Base-by-base conservation (phyloP, 176 grass and related monocot species). In the Aegilops longissima region DNA sequence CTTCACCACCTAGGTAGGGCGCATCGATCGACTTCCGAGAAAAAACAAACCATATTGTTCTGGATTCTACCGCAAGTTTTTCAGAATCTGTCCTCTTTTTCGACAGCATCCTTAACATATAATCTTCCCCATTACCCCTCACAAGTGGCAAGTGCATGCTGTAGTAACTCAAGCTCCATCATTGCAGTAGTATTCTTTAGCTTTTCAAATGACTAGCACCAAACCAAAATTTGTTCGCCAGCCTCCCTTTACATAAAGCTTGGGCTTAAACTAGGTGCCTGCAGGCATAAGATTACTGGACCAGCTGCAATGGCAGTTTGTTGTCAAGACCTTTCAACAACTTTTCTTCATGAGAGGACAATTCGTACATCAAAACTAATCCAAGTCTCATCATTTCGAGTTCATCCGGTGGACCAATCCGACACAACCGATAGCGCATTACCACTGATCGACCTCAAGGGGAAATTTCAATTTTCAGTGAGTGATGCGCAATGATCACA, bases 401-500 rank as follows among this genome's bases (percentile, higher is more conserved):
- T 65, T 52, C 73, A 42, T 75, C 25, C n/a, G 25, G 70, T 54
- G 76, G 82, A 83, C 47, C 85, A 77, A 81, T 88, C 16, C 35
- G 67, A 25, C 70, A 21, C n/a, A 82, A 58, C 82, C 69, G 17
- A 70, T 38, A 33, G 13, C n/a, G 31, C 90, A 77, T 84, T 77
- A 76, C 70, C 12, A 76, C 62, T 4, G 9, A 52, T 36, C 9
- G 14, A 85, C 25, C 76, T 71, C 79, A 82, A 88, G 63, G 12
- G 63, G 51, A 21, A 59, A 49, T 54, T 52, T 52, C 49, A 70
- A n/a, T 64, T 73, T 78, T 78, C 39, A 82, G 71, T 33, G 70
- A 85, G 82, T 21, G 70, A 54, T 52, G 71, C 9, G 77, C 78
- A 88, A 88, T 85, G 86, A 88, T 91, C 85, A 88, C 80, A 5